A percentile compares a stretch with the other conserved stretches of the same genome.
phyloP scores from a whole-genome alignment of 2,329 filamentous ascomycete species.

The Didymosphaeria variabile region DNA sequence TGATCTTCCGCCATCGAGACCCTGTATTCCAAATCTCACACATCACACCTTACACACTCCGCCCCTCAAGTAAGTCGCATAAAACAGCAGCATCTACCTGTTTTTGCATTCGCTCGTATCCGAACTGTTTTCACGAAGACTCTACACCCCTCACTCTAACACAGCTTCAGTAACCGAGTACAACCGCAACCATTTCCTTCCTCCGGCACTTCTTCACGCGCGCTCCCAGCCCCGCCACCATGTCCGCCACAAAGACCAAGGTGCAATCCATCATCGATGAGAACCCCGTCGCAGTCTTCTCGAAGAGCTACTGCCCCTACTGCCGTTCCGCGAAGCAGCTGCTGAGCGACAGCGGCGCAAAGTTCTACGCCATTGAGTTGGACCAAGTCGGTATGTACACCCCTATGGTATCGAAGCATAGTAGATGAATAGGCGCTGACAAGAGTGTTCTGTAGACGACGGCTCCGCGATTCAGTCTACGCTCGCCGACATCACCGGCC shows the following conservation, averaged over 20 bases:
- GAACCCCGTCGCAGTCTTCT: slow-evolving; percentile 93
- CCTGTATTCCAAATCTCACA: slow-evolving; percentile 31
- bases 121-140: too few relatives aligned
- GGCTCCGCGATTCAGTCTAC: slow-evolving; percentile 84
- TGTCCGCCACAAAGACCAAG: slow-evolving; percentile 85
- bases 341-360: slow-evolving; percentile 74
- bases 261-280: slow-evolving; percentile 87
- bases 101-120: too few relatives aligned
- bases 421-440: slow-evolving; percentile 1
- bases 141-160: neutral
- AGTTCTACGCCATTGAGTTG: slow-evolving; percentile 80
- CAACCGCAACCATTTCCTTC: slow-evolving; percentile 67
- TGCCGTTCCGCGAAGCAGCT: slow-evolving; percentile 81
- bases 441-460: slow-evolving; percentile 69
- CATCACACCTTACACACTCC: too few relatives aligned
- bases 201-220: slow-evolving; percentile 76
- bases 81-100: neutral
- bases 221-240: slow-evolving; percentile 68
- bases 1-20: neutral
- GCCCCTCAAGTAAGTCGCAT: neutral
- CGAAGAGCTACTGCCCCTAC: slow-evolving; percentile 96
- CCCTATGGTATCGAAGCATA: neutral
- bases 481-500: slow-evolving; percentile 79
- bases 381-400: slow-evolving; percentile 77
- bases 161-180: slow-evolving; percentile 5